These are phyloP conservation scores for Chrysoporthe austroafricana DNA, from an alignment of 2,329 filamentous ascomycete genomes.

Conservation along the genomic window DNA sequence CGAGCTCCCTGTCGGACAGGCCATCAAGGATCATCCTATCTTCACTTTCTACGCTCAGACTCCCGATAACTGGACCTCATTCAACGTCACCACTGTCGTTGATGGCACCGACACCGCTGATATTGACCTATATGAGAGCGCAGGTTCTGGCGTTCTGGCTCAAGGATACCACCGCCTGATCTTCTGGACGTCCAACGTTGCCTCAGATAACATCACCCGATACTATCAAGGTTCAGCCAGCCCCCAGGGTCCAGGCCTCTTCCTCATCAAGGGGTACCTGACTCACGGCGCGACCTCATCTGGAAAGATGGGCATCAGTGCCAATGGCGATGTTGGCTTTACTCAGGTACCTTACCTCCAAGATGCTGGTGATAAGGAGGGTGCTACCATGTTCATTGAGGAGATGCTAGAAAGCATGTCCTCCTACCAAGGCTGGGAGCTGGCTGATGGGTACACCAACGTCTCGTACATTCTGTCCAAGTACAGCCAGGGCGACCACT, in stretches of 20 bases:
- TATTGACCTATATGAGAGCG: slow-evolving; percentile 30
- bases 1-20: slow-evolving; percentile 24
- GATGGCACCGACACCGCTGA: slow-evolving; percentile 26
- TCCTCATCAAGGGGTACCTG: slow-evolving; percentile 33
- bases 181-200: slow-evolving; percentile 33
- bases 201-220: slow-evolving; percentile 32
- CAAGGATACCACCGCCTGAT: slow-evolving; percentile 33
- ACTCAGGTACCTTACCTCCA: slow-evolving; percentile 31
- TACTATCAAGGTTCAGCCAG: slow-evolving; percentile 35
- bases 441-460: slow-evolving; percentile 15
- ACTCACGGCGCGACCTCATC: slow-evolving; percentile 34
- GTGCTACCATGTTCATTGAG: slow-evolving; percentile 24
- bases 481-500: slow-evolving; percentile 24
- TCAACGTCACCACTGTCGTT: slow-evolving; percentile 26
- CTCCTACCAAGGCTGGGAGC: slow-evolving; percentile 25
- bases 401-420: slow-evolving; percentile 15
- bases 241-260: slow-evolving; percentile 28
- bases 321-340: slow-evolving; percentile 33
- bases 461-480: slow-evolving; percentile 16
- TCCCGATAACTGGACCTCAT: slow-evolving; percentile 28
- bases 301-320: slow-evolving; percentile 33
- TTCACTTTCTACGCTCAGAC: slow-evolving; percentile 31
- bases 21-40: slow-evolving; percentile 27
- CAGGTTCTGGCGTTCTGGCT: slow-evolving; percentile 32
- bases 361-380: slow-evolving; percentile 31